A percentile compares a stretch with the other conserved stretches of the same genome.
phyloP scores from a whole-genome alignment of 495 filamentous ascomycete genomes.

The Echria macrotheca region DNA sequence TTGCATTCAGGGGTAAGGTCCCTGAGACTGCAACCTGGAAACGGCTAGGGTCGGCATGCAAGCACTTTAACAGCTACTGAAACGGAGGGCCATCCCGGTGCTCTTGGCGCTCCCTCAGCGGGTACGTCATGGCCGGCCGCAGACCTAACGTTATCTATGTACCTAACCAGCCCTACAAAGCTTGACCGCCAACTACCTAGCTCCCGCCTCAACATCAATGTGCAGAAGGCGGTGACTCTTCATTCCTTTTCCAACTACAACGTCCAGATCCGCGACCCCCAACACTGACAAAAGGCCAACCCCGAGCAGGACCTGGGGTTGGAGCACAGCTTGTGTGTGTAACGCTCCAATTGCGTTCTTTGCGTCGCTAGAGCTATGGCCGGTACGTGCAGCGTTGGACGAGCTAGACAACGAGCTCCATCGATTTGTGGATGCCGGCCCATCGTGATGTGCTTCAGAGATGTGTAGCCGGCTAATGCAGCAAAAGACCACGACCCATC shows the following conservation, averaged over 20 bases:
- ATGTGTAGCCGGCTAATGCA: too few species aligned
- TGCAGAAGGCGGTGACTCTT: conserved; percentile 11
- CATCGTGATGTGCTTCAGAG: too few species aligned
- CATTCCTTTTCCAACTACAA: neutral
- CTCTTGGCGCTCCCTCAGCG: conserved; percentile 16
- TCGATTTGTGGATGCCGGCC: too few species aligned
- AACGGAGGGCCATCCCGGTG: conserved; percentile 16
- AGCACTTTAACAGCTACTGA: conserved; percentile 11
- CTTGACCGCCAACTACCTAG: neutral
- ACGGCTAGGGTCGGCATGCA: conserved; percentile 24
- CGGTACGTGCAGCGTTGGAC: too few species aligned
- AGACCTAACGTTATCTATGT: too few species aligned
- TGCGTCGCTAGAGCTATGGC: too few species aligned
- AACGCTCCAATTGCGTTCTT: too few species aligned
- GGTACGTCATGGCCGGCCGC: conserved; percentile 14
- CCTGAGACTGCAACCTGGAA: conserved; percentile 6
- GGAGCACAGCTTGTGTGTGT: too few species aligned
- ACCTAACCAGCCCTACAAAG: too few species aligned
- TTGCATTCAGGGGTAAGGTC: conserved; percentile 9
- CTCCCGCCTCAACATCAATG: neutral
- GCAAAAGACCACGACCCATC: conserved; percentile 21
- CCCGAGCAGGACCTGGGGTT: too few species aligned
- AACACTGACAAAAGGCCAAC: too few species aligned
- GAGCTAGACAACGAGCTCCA: too few species aligned
- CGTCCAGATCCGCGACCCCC: neutral